Base-by-base conservation (phyloP, 2,329 filamentous ascomycete genomes). In the Xylaria sp. region DNA sequence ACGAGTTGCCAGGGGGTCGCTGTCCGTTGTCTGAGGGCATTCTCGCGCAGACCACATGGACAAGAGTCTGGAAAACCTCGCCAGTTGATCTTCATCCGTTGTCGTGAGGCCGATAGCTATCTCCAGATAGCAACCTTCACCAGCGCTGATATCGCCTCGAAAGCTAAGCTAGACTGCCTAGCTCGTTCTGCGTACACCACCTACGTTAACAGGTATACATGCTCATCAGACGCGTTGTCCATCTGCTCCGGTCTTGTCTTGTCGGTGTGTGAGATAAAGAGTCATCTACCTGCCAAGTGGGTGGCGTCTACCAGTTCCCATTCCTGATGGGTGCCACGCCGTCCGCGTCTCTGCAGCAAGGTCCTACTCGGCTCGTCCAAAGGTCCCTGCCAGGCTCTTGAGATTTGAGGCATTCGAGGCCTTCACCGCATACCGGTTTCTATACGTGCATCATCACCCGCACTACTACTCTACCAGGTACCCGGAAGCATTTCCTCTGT, bases 391-490 rank as follows among this genome's bases (percentile, higher is more conserved):
- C 44, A 59, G 65, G 18, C 59, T 65, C 34, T 66, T 57, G 63
- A 66, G 41, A 57, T 72, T 71, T 68, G 65, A 67, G 58, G 67
- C 68, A 58, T 58, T 63, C 46, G 62, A 67, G 58, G 66, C 68
- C 55, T 61, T 60, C 68, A 60, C 52, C 51, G 58, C 59, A 63
- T 56, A 32, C 57, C 50, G 58, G 37, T 65, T 68, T 13, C 59
- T 59, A 58, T 55, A 18, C 48, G 23, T 63, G 51, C 55, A 62
- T 50, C 52, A 39, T 39, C 52, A 59, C 59, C 23, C 46, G 50
- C 34, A 34, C 34, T 28, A 28, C 39, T 25, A 57, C n/a, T 20
- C 54, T 41, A 12, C 12, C 34, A 10, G 32, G 6, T 50, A 50
- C 44, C 60, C 25, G 59, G 52, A 62, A 66, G 50, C 39, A 41